These are phyloP conservation scores for Fraxinus angustifolia DNA, from an alignment of 305 asterid species.

Conservation along the genomic window DNA sequence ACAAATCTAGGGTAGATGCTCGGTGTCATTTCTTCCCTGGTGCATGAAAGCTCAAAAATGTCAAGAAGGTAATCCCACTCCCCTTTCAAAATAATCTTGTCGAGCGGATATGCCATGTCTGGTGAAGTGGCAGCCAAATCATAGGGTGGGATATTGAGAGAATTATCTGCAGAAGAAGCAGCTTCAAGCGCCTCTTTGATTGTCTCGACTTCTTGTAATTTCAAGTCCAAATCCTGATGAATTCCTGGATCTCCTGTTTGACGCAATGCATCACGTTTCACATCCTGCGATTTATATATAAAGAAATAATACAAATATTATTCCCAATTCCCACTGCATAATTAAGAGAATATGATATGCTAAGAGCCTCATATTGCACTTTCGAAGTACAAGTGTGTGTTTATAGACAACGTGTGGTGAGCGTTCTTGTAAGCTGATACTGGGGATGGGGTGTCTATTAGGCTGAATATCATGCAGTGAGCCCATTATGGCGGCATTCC, in stretches of 20 bases:
- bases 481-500: not conserved
- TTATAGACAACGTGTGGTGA: not conserved
- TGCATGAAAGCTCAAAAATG: conserved; percentile 37
- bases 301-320: not conserved
- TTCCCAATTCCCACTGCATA: not conserved
- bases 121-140: conserved; percentile 59
- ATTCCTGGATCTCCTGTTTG: conserved; percentile 42
- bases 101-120: conserved; percentile 71
- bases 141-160: conserved; percentile 65
- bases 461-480: not conserved
- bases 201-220: conserved; percentile 35
- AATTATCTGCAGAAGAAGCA: conserved; percentile 27
- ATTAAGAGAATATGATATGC: not conserved
- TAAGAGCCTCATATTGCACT: not conserved
- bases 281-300: conserved; percentile 37
- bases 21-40: conserved; percentile 34
- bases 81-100: conserved; percentile 66
- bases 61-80: conserved; percentile 85
- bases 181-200: conserved; percentile 58
- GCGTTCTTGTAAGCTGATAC: not conserved
- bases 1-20: conserved; percentile 72
- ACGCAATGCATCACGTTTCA: conserved; percentile 41
- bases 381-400: not conserved
- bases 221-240: conserved; percentile 38
- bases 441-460: not conserved